Evolutionary conservation across 768 basidiomycete species (phyloP), one percentile per base, ranked within the genome.

Genomic region (Suillus subaureus): DNA sequence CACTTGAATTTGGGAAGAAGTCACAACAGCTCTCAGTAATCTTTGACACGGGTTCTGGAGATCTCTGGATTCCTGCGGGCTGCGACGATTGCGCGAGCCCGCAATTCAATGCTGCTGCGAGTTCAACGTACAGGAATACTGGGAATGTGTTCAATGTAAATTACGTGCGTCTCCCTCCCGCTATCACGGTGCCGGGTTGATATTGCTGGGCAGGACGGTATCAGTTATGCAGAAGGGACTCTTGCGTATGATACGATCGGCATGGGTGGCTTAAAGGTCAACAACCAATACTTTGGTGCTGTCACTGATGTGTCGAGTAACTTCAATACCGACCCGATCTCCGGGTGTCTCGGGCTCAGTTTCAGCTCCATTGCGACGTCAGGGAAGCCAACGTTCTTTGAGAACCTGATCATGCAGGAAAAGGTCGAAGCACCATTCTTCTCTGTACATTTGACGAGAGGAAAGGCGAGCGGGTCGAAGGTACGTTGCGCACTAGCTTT

Each of bases 41-140:
- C 73, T 78, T 91, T 68, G 90, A 92, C 73, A 91, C 90, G 3
- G 88, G 90, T 60, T 88, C 86, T 8, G 79, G 85, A 40, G 90
- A 92, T 71, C 78, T 89, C n/a, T 91, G 89, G 86, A 73, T 83
- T 23, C 80, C 84, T 35, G 72, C 75, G 16, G 61, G 71, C 52
- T 87, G 86, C 69, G 16, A 55, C 1, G 43, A 68, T 18, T 87
- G 86, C 66, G 66, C 67, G n/a, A 71, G 75, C 56, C 71, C 61
- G 16, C 79, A 80, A 63, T 87, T 83, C 66, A 65, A 79, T 26
- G 66, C 79, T 3, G 63, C 63, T 6, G 66, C 68, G 21, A 88
- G 86, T 69, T 74, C 72, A 6, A 83, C 85, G 5, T 87, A 78
- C 69, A 67, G 51, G 11, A 69, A 77, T 52, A 76, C 71, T 3